These are phyloP conservation scores for Lathyrus sativus DNA, from an alignment of 306 rosid genomes.

Conservation along the genomic window DNA sequence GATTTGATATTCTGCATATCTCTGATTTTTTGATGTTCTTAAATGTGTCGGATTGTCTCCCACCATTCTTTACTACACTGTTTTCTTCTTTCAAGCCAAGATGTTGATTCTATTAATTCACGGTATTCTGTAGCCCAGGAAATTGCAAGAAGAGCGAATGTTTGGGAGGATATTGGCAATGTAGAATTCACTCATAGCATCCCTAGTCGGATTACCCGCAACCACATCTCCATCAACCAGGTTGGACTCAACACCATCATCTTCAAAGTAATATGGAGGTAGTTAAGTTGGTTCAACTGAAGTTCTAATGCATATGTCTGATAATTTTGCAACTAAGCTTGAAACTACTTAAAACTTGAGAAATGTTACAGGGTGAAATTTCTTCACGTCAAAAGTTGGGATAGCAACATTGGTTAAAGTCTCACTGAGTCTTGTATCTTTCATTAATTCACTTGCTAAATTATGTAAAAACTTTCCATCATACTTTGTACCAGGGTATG, in stretches of 20 bases:
- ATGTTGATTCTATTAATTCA: too few species aligned
- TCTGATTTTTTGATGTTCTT: too few species aligned
- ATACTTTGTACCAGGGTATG: too few species aligned
- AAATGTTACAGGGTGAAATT: constrained; percentile 28
- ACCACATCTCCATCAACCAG: constrained; percentile 36
- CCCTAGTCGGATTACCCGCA: constrained; percentile 23
- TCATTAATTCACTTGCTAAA: neutral
- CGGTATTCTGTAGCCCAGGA: too few species aligned
- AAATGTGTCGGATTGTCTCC: too few species aligned
- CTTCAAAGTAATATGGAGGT: constrained; percentile 30
- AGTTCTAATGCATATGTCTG: constrained; percentile 39
- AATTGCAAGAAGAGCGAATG: neutral
- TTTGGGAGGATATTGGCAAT: neutral
- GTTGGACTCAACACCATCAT: constrained; percentile 12
- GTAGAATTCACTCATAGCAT: neutral
- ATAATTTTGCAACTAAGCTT: constrained; percentile 16
- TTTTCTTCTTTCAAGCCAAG: too few species aligned
- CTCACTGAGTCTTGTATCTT: neutral
- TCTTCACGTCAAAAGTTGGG: constrained; percentile 36
- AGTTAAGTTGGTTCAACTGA: constrained; percentile 38
- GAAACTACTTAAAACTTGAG: constrained; percentile 29
- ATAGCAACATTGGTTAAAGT: constrained; percentile 39
- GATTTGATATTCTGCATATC: too few species aligned
- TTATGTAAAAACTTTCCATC: too few species aligned
- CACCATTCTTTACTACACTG: too few species aligned